Percentiles rank a stretch among this genome's conserved stretches.
These are phyloP conservation scores for Microcera coccophila DNA, from an alignment of 2,329 filamentous ascomycete species.

Conservation along the genomic window DNA sequence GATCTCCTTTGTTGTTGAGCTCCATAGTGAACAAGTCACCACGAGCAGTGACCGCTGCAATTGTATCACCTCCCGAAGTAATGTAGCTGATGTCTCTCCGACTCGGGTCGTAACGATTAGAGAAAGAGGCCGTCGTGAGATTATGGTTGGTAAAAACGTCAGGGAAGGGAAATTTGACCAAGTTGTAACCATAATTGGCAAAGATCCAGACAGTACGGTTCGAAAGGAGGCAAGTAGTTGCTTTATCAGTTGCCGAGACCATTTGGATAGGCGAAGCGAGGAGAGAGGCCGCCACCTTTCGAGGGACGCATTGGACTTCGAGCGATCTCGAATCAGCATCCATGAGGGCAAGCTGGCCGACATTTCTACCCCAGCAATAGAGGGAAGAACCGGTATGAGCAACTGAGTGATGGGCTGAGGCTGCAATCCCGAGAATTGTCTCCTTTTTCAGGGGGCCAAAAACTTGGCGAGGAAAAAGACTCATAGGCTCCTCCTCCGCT, in stretches of 20 bases:
- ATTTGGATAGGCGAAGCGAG: constrained; percentile 63
- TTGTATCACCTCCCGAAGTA: constrained; percentile 82
- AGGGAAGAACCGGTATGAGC: constrained; percentile 76
- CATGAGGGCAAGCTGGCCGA: constrained; percentile 88
- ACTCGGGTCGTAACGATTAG: constrained; percentile 53
- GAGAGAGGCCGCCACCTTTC: constrained; percentile 83
- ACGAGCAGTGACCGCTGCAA: constrained; percentile 77
- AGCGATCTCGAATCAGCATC: constrained; percentile 92
- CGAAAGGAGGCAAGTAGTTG: constrained; percentile 79
- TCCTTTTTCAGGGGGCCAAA: constrained; percentile 91
- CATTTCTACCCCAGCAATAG: constrained; percentile 93
- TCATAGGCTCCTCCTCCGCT: constrained; percentile 79
- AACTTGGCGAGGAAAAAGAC: constrained; percentile 77
- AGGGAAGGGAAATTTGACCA: constrained; percentile 72
- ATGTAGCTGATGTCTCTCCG: constrained; percentile 70
- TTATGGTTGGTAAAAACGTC: constrained; percentile 69
- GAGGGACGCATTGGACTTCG: constrained; percentile 74
- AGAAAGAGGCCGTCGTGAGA: constrained; percentile 57
- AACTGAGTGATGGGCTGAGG: constrained; percentile 87
- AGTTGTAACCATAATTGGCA: constrained; percentile 93
- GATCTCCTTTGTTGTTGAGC: constrained; percentile 65
- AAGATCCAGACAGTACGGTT: constrained; percentile 91
- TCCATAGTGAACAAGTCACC: constrained; percentile 87
- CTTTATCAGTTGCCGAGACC: constrained; percentile 84
- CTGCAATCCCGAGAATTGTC: constrained; percentile 72